Evolutionary conservation across 2,329 filamentous ascomycete species (phyloP).

Genomic region (Trichoderma endophyticum): DNA sequence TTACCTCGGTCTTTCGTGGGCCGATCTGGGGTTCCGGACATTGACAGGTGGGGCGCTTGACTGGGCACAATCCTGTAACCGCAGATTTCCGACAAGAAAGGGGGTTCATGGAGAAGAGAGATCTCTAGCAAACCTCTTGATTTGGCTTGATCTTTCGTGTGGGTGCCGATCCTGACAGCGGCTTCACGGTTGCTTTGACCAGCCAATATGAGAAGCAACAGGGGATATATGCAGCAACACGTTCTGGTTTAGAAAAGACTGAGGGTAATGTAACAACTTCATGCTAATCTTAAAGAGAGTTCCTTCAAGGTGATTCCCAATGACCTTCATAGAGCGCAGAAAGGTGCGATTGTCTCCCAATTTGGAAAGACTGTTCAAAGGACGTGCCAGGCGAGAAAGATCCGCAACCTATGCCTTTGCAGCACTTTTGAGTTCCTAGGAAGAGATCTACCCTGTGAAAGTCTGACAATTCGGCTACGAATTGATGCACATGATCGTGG

Average conservation of each 20-base stretch:
- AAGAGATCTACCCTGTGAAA: neutral
- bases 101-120: neutral
- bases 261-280: neutral
- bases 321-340: neutral
- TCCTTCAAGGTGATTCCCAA: neutral
- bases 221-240: neutral
- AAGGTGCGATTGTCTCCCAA: neutral
- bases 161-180: neutral
- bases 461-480: neutral
- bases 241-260: neutral
- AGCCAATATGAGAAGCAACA: neutral
- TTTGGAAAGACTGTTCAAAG: neutral
- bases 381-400: neutral
- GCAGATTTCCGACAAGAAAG: neutral
- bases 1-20: neutral
- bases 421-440: neutral
- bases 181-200: neutral
- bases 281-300: neutral
- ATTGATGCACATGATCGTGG: neutral
- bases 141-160: neutral
- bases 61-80: neutral
- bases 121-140: neutral
- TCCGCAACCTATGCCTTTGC: neutral
- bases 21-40: neutral
- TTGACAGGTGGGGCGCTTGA: neutral